These are phyloP conservation scores for Aciculosporium take DNA, from an alignment of 2,329 filamentous ascomycete genomes.

Conservation along the genomic window DNA sequence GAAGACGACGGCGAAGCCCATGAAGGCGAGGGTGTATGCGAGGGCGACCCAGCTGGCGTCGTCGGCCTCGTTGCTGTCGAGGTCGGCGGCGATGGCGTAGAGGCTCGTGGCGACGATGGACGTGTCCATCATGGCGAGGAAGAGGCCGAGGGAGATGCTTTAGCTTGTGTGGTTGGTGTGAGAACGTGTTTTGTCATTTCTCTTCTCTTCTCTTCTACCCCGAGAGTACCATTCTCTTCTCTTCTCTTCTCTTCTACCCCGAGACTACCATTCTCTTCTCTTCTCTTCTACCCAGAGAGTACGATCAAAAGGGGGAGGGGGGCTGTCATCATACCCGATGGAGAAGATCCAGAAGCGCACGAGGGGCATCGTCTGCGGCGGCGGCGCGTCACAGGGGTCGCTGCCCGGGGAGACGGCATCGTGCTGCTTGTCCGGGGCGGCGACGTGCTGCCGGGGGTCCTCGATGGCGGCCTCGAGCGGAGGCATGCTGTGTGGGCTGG, in stretches of 20 bases:
- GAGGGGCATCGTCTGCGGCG: neutral
- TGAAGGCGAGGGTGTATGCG: slow-evolving; percentile 40
- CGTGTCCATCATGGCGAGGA: slow-evolving; percentile 44
- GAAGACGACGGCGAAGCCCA: slow-evolving; percentile 41
- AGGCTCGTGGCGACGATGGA: slow-evolving; percentile 46
- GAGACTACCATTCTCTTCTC: too few relatives aligned
- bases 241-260: too few relatives aligned
- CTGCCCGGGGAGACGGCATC: neutral
- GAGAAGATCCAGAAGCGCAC: neutral
- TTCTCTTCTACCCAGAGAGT: too few relatives aligned
- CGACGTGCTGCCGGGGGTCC: too few relatives aligned
- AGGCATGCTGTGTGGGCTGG: too few relatives aligned
- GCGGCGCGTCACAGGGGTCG: neutral
- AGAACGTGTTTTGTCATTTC: too few relatives aligned
- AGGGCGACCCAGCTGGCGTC: slow-evolving; percentile 41
- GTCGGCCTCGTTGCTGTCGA: slow-evolving; percentile 34
- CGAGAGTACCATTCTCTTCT: too few relatives aligned
- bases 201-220: too few relatives aligned
- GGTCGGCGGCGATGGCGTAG: slow-evolving; percentile 42
- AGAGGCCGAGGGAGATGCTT: slow-evolving; percentile 37
- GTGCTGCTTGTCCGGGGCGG: too few relatives aligned
- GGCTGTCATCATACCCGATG: neutral
- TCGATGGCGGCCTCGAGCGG: too few relatives aligned
- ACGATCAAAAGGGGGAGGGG: neutral
- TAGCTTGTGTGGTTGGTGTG: too few relatives aligned